phyloP scores from a whole-genome alignment of 352 stramenopile species.

The Pythium coloratum region DNA sequence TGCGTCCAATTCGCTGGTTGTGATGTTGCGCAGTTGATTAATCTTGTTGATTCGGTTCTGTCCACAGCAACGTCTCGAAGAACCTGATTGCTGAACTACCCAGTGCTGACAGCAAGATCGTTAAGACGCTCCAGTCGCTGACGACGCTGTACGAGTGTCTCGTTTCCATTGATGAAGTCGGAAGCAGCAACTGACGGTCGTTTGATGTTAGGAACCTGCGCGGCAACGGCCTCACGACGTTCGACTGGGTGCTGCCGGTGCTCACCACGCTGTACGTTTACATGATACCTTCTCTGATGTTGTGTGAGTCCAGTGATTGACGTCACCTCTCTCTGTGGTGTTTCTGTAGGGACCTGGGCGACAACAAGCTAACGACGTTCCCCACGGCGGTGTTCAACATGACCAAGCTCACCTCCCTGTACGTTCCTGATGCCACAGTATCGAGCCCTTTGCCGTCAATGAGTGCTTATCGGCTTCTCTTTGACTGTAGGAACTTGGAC shows the following conservation, averaged over 20 bases:
- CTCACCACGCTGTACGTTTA: conserved; percentile 25
- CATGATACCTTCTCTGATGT: neutral
- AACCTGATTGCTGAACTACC: conserved; percentile 47
- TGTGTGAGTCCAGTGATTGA: neutral
- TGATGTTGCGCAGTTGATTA: neutral
- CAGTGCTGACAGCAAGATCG: conserved; percentile 36
- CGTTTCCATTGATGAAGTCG: neutral
- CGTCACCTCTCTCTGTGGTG: neutral
- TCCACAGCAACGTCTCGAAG: conserved; percentile 51
- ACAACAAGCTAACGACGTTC: conserved; percentile 32
- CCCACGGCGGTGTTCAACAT: conserved; percentile 60
- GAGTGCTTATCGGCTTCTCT: neutral
- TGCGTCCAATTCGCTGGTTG: neutral
- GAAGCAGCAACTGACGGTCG: neutral
- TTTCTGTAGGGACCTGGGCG: conserved; percentile 17
- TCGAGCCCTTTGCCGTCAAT: neutral
- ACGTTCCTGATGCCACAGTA: conserved; percentile 14
- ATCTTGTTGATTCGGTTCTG: neutral
- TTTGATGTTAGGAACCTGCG: conserved; percentile 40
- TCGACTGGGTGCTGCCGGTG: conserved; percentile 29
- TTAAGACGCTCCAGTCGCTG: conserved; percentile 40
- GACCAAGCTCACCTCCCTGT: conserved; percentile 67
- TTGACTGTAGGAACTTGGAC: conserved; percentile 38
- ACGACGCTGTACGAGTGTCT: conserved; percentile 40
- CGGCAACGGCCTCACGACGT: conserved; percentile 53